Evolutionary conservation across 1,284 basidiomycete genomes (phyloP), one percentile per base, ranked within the genome.

Genomic region (Rhodotorula sp.): DNA sequence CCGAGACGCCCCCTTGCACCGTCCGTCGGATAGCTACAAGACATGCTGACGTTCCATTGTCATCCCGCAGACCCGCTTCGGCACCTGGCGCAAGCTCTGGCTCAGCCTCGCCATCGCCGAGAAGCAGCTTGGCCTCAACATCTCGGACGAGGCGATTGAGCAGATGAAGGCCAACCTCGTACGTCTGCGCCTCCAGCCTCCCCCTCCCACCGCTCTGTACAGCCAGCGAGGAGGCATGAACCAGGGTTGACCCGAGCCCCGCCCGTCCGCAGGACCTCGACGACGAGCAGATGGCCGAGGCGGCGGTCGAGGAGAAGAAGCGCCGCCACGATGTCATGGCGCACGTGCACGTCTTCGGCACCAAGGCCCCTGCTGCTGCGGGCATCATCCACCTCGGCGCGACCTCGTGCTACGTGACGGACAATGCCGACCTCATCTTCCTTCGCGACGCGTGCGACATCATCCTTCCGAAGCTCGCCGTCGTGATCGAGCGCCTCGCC

Each of bases 291-390:
- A 97, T 98, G 82, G 90, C 90, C 76, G 86, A 92, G 66, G 96
- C 96, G 4, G 94, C 94, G 0, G 85, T 88, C 74, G 97, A 99
- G 82, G 96, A 99, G 84, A 98, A 97, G 86, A 95, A 93, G 82
- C 85, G 97, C 39, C 87, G 96, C n/a, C 96, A 99, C 83, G 96
- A 98, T 83, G 95, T 98, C 64, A 99, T 99, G 96, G 96, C 96
- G 0, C 96, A 99, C 82, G 96, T 99, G 54, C 94, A 99, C 83
- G 96, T 94, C 17, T 99, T 97, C 81, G 96, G 96, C 21, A 91
- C 97, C 70, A 71, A 75, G 57, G 94, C 94, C 1, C 97, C 97
- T 25, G 91, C 93, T 58, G 96, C 96, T 25, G 96, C 96, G 19
- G 92, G 94, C 25, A 97, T 98, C 81, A 98, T 99, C 78, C 97